phyloP scores from a whole-genome alignment of 257 asterid species.

The Pogostemon cablin region DNA sequence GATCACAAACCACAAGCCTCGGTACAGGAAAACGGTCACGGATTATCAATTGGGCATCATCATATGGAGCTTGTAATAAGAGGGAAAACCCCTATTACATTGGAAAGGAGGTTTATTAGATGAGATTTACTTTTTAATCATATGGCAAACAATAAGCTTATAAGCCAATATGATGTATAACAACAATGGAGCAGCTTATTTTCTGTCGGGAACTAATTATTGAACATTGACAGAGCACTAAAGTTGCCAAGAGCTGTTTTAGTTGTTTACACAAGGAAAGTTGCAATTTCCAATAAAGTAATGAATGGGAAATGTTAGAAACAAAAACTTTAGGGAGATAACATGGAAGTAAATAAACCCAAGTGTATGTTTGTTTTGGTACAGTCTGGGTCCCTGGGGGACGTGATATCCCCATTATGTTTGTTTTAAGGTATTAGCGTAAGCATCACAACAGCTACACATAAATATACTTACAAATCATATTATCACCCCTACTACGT shows the following conservation, averaged over 20 bases:
- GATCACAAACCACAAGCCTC: conserved; percentile 96
- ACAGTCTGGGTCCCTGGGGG: too few species aligned
- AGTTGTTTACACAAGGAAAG: background rate
- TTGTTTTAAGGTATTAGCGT: too few species aligned
- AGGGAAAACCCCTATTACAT: conserved; percentile 70
- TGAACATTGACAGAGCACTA: background rate
- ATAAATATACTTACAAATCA: too few species aligned
- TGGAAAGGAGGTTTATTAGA: conserved; percentile 20
- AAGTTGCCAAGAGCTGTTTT: background rate
- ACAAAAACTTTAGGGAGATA: background rate
- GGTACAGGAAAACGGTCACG: conserved; percentile 94
- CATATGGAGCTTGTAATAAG: conserved; percentile 87
- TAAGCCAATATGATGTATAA: conserved; percentile 6
- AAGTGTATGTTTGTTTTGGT: too few species aligned
- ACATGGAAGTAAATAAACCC: conserved; percentile 8
- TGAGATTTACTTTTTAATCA: conserved; percentile 1
- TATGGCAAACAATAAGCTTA: background rate
- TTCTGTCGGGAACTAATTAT: background rate
- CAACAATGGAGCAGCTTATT: conserved; percentile 12
- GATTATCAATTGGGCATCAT: conserved; percentile 77
- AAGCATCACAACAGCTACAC: too few species aligned
- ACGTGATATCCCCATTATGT: too few species aligned
- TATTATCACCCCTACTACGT: too few species aligned
- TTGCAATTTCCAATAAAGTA: background rate
- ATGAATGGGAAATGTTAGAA: background rate